Conservation (phyloP, 257 asterid species). For the Knoxia roxburghii region DNA sequence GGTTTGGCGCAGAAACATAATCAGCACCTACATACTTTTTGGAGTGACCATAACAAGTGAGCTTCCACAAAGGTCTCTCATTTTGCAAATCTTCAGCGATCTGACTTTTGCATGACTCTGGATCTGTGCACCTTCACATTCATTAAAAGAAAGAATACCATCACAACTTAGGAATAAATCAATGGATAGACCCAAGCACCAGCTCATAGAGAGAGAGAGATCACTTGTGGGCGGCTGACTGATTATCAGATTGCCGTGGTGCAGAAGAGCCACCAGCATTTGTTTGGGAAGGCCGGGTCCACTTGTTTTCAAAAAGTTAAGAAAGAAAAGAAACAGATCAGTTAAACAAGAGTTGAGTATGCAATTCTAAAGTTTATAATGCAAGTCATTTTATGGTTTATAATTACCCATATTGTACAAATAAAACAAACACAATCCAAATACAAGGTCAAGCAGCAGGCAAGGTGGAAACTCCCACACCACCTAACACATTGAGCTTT, state of each 20-base stretch:
- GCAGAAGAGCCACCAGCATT: conserved; percentile 40
- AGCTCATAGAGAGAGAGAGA: conserved; percentile 13
- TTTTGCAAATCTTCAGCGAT: conserved; percentile 58
- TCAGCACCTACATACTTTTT: conserved; percentile 45
- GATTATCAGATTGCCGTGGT: conserved; percentile 50
- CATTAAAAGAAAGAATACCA: conserved; percentile 26
- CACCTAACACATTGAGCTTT: background rate
- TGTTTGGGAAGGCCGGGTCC: conserved; percentile 54
- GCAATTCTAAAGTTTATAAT: background rate
- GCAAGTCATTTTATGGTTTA: background rate
- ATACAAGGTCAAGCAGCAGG: background rate
- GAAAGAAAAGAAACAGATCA: conserved; percentile 17
- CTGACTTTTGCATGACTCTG: conserved; percentile 66
- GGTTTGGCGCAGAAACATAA: background rate
- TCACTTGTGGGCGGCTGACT: conserved; percentile 67
- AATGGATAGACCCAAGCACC: conserved; percentile 9
- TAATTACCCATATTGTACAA: background rate
- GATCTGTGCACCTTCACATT: conserved; percentile 68
- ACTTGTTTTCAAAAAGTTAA: conserved; percentile 83
- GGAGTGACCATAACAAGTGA: conserved; percentile 82
- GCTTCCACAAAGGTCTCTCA: conserved; percentile 84
- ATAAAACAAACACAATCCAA: background rate
- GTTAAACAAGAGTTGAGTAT: conserved; percentile 12
- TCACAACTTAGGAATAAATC: conserved; percentile 12
- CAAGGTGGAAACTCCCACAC: background rate